Evolutionary conservation across 2,329 filamentous ascomycete genomes (phyloP).

Genomic region (Diaporthe velutina): DNA sequence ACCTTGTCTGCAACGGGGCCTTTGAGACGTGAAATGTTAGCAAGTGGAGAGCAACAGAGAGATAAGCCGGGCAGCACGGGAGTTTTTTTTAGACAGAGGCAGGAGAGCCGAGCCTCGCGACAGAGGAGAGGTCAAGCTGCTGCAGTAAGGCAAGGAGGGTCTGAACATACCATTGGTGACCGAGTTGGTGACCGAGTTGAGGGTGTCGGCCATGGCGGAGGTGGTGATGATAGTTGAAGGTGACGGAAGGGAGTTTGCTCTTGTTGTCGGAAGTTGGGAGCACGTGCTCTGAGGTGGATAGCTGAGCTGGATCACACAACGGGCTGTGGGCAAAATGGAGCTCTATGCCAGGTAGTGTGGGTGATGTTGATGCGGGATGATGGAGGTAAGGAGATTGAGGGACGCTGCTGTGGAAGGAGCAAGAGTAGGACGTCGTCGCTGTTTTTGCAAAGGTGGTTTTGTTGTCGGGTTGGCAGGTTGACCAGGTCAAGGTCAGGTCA

Average conservation of each 20-base stretch:
- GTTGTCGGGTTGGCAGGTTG: conserved; percentile 17
- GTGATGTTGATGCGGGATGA: conserved; percentile 27
- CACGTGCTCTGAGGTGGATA: conserved; percentile 32
- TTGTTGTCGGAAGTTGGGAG: conserved; percentile 38
- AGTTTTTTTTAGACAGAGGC: neutral
- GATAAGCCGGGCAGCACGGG: conserved; percentile 5
- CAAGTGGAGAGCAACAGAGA: neutral
- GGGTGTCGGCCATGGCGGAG: conserved; percentile 57
- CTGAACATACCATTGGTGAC: conserved; percentile 60
- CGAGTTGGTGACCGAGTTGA: conserved; percentile 35
- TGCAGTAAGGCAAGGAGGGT: conserved; percentile 49
- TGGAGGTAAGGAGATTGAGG: conserved; percentile 21
- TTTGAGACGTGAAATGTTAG: conserved; percentile 47
- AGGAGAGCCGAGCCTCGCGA: neutral
- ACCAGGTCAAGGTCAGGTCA: conserved; percentile 16
- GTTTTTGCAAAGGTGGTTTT: conserved; percentile 29
- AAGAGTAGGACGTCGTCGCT: conserved; percentile 22
- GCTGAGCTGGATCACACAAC: conserved; percentile 12
- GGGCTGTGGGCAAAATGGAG: conserved; percentile 2
- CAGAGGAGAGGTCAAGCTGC: conserved; percentile 15
- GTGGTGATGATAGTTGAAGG: conserved; percentile 41
- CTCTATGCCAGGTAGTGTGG: conserved; percentile 16
- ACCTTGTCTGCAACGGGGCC: conserved; percentile 72
- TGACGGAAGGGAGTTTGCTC: conserved; percentile 38
- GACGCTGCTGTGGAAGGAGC: conserved; percentile 24